Evolutionary conservation across 1,284 basidiomycete genomes (phyloP).

Genomic region (Volvariella surrecta): DNA sequence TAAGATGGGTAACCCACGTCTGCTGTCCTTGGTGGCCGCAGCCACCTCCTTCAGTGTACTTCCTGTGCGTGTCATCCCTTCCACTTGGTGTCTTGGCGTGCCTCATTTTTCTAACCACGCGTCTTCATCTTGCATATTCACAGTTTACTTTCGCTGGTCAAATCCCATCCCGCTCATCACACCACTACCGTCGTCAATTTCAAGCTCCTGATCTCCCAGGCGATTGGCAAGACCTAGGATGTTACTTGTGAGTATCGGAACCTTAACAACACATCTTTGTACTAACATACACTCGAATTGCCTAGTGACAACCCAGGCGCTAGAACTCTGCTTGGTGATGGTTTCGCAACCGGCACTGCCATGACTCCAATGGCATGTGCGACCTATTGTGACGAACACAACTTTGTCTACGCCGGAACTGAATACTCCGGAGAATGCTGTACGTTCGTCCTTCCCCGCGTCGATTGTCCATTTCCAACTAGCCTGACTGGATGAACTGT

Average conservation of each 20-base stretch:
- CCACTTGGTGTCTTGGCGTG: slow-evolving; percentile 1
- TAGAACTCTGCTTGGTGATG: slow-evolving; percentile 42
- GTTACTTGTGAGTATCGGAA: slow-evolving; percentile 64
- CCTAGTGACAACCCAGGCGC: slow-evolving; percentile 41
- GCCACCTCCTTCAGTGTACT: slow-evolving; percentile 23
- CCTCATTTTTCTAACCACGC: slow-evolving; percentile 1
- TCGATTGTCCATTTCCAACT: not conserved
- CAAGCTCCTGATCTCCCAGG: slow-evolving; percentile 35
- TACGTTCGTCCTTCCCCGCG: not conserved
- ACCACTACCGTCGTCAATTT: slow-evolving; percentile 26
- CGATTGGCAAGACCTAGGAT: slow-evolving; percentile 51
- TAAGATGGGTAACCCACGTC: slow-evolving; percentile 12
- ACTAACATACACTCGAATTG: not conserved
- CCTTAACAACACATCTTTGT: slow-evolving; percentile 18
- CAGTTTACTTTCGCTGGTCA: slow-evolving; percentile 17
- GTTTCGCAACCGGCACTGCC: slow-evolving; percentile 31
- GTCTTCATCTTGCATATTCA: not conserved
- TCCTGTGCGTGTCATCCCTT: slow-evolving; percentile 21
- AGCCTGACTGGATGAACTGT: not conserved
- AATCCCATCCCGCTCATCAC: slow-evolving; percentile 11
- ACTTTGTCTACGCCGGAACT: slow-evolving; percentile 53
- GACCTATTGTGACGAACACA: slow-evolving; percentile 40
- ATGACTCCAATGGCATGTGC: slow-evolving; percentile 65
- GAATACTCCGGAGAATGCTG: slow-evolving; percentile 48
- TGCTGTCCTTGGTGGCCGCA: slow-evolving; percentile 14